Evolutionary conservation across 441 rosid species (phyloP), one percentile per base, ranked within the genome.

Genomic region (Arabidopsis lyrata): DNA sequence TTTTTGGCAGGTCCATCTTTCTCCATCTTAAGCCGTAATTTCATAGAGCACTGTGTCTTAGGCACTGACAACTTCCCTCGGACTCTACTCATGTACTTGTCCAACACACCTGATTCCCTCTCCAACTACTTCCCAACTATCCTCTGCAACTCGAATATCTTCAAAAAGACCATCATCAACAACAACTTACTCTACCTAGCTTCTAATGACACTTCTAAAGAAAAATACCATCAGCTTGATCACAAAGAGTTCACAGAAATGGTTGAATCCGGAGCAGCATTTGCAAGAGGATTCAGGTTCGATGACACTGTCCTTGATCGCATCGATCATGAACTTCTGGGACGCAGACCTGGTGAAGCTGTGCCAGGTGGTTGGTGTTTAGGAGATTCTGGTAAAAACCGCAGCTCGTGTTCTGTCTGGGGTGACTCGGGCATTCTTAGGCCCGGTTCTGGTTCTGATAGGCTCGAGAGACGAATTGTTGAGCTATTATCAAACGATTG

Each of bases 331-430:
- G 95, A 90, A 72, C 83, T 95, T 81, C 77, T 92, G 68, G 81
- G 81, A 32, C 88, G 95, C 68, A 75, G 9, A 39, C 77, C 80
- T 2, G 89, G 83, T 60, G 74, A 78, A 81, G 86, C 85, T 49
- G 89, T 86, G 44, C 90, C 93, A 27, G 99, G 99, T 52, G 98
- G 99, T 48, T 95, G 99, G 99, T 92, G 99, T 86, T 75, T 95
- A 64, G 98, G 89, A 41, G 87, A 87, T 29, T 75, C 86, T 24
- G 75, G 69, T 31, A 87, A 85, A 18, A 67, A 73, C 70, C 68
- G 65, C 34, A 78, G 77, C 60, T 70, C 84, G 0, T 93, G 97
- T 76, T 85, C 87, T 31, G 81, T 85, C 16, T 92, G 98, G 99
- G 98, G 98, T 2, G 89, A 93, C 81, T 92, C 97, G 6, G 85